These are phyloP conservation scores for Globisporangium spiculum DNA, from an alignment of 352 stramenopile genomes.

Conservation along the genomic window DNA sequence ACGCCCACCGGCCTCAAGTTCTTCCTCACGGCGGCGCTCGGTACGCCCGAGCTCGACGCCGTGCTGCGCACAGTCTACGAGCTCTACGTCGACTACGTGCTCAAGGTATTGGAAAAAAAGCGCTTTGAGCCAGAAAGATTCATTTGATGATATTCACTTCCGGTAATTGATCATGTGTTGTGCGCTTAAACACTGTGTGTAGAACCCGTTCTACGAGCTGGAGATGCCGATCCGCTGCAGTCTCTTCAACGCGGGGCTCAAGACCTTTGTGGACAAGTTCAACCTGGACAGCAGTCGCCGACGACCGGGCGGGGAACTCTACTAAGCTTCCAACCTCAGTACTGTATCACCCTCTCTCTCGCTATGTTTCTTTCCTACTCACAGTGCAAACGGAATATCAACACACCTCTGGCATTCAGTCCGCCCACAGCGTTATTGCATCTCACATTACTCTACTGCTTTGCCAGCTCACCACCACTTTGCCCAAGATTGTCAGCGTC, in stretches of 20 bases:
- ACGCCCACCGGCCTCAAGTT: conserved; percentile 92
- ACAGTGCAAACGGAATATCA: not conserved
- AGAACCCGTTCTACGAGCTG: conserved; percentile 95
- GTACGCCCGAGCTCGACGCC: conserved; percentile 78
- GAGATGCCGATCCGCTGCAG: conserved; percentile 95
- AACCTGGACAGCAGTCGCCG: conserved; percentile 63
- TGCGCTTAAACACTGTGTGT: not conserved
- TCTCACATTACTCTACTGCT: not conserved
- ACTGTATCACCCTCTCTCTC: not conserved
- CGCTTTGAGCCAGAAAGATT: not conserved
- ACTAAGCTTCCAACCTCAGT: conserved; percentile 19
- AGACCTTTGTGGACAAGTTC: conserved; percentile 86
- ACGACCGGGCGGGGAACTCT: conserved; percentile 40
- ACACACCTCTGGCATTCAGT: not conserved
- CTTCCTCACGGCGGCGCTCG: conserved; percentile 89
- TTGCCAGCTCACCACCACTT: not conserved
- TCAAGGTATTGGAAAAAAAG: conserved; percentile 70
- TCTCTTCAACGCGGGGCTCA: conserved; percentile 89
- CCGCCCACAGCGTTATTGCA: not conserved
- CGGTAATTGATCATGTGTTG: not conserved
- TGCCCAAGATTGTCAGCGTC: conserved; percentile 9
- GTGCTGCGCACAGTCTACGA: conserved; percentile 90
- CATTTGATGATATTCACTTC: not conserved
- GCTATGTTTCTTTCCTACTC: not conserved
- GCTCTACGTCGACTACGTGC: conserved; percentile 94